A percentile compares a stretch with the other conserved stretches of the same genome.
Evolutionary conservation across 345 rosid genomes (phyloP).

Genomic region (Luvunga scandens): DNA sequence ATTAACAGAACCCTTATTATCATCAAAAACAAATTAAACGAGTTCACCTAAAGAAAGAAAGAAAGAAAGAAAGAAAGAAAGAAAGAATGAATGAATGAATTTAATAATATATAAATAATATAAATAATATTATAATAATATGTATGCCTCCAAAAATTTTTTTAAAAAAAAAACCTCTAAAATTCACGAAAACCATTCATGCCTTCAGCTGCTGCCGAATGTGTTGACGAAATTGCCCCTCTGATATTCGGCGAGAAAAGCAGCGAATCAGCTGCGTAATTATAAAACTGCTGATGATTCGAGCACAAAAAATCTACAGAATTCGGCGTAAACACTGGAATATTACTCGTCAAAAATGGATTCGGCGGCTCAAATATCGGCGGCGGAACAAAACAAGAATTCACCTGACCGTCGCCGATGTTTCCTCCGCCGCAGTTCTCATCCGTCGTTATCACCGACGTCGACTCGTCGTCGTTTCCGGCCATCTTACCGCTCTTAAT

Average conservation of each 20-base stretch:
- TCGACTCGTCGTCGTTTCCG: slow-evolving; percentile 54
- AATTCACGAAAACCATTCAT: slow-evolving; percentile 44
- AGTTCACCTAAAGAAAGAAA: not conserved
- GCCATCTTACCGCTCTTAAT: slow-evolving; percentile 5
- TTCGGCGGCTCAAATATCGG: slow-evolving; percentile 35
- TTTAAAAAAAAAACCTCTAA: not conserved
- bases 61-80: too few relatives aligned
- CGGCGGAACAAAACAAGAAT: slow-evolving; percentile 42
- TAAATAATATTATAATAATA: not conserved
- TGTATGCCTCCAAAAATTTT: not conserved
- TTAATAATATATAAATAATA: not conserved
- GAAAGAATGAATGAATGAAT: not conserved
- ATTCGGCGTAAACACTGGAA: slow-evolving; percentile 46
- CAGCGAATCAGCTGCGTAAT: slow-evolving; percentile 40
- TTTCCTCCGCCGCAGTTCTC: slow-evolving; percentile 49
- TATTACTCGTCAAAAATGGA: slow-evolving; percentile 36
- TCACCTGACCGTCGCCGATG: slow-evolving; percentile 42
- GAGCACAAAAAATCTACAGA: slow-evolving; percentile 43
- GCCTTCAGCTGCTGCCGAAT: slow-evolving; percentile 38
- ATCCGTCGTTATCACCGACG: slow-evolving; percentile 61
- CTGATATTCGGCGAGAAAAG: slow-evolving; percentile 47
- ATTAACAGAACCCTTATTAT: not conserved
- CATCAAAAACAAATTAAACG: not conserved
- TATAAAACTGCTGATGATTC: slow-evolving; percentile 46
- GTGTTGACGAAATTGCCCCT: slow-evolving; percentile 39